These are phyloP conservation scores for Astrothelium macrocarpum DNA, from an alignment of 495 filamentous ascomycete species.

Conservation along the genomic window DNA sequence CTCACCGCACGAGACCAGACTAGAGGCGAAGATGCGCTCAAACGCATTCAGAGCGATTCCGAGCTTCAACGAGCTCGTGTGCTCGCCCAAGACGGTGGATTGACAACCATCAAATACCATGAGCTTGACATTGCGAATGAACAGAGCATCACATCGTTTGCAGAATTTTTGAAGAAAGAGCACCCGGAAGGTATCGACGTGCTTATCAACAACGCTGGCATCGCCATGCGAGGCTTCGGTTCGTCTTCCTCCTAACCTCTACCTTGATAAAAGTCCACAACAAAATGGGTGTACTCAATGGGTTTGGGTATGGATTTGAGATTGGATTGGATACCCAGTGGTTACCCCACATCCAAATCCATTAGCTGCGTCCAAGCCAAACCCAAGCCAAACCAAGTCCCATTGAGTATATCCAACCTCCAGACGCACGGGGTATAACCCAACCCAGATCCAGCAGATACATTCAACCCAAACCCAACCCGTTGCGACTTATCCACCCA, in stretches of 20 bases:
- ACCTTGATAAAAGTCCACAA: background rate
- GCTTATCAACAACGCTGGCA: constrained; percentile 43
- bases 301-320: too few relatives aligned
- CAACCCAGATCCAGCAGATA: too few relatives aligned
- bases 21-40: constrained; percentile 36
- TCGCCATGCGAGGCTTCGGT: constrained; percentile 32
- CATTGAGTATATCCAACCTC: too few relatives aligned
- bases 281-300: too few relatives aligned
- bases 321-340: too few relatives aligned
- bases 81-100: constrained; percentile 34
- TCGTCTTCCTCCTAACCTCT: constrained; percentile 1
- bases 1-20: constrained; percentile 39
- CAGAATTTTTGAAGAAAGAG: constrained; percentile 33
- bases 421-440: too few relatives aligned
- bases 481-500: background rate
- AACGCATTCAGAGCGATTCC: constrained; percentile 30
- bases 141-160: constrained; percentile 34
- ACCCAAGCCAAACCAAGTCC: too few relatives aligned
- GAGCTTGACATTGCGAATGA: constrained; percentile 36
- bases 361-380: too few relatives aligned
- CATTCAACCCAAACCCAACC: too few relatives aligned
- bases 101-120: constrained; percentile 35
- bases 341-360: too few relatives aligned
- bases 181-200: constrained; percentile 42
- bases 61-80: constrained; percentile 36